phyloP scores from a whole-genome alignment of 345 rosid species.

The Ceriops decandra region DNA sequence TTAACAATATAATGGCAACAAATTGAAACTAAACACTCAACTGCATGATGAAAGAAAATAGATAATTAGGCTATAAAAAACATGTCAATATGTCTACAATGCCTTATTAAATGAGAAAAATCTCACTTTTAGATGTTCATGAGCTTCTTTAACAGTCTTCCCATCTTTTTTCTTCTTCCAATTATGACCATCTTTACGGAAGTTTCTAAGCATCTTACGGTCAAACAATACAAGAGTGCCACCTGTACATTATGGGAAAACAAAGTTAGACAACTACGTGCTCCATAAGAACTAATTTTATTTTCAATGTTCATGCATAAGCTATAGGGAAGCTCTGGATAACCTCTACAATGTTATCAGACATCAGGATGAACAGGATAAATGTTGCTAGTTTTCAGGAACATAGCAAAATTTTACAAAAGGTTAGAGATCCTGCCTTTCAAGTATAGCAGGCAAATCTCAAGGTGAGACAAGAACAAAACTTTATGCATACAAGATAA shows the following conservation, averaged over 20 bases:
- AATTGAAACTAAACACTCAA: background rate
- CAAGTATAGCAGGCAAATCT: background rate
- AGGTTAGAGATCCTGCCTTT: background rate
- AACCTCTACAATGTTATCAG: background rate
- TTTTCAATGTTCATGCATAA: background rate
- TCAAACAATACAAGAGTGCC: slow-evolving; percentile 75
- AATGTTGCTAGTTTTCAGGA: background rate
- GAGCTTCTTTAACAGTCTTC: slow-evolving; percentile 97
- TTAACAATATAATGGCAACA: no score
- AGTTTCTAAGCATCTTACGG: slow-evolving; percentile 95
- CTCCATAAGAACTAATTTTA: background rate
- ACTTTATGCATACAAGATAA: background rate
- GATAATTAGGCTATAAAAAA: no score
- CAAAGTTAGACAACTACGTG: background rate
- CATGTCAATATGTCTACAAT: slow-evolving; percentile 1
- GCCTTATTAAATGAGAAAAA: slow-evolving; percentile 12
- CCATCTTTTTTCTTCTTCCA: slow-evolving; percentile 99
- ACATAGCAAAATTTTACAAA: background rate
- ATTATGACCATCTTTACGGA: slow-evolving; percentile 94
- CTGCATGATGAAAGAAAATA: background rate
- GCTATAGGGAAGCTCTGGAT: background rate
- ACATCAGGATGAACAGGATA: background rate
- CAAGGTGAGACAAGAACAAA: background rate
- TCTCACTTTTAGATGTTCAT: slow-evolving; percentile 91
- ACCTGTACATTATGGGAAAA: slow-evolving; percentile 47